phyloP scores from a whole-genome alignment of 208 protist genomes.

The Trypanosoma theileri region DNA sequence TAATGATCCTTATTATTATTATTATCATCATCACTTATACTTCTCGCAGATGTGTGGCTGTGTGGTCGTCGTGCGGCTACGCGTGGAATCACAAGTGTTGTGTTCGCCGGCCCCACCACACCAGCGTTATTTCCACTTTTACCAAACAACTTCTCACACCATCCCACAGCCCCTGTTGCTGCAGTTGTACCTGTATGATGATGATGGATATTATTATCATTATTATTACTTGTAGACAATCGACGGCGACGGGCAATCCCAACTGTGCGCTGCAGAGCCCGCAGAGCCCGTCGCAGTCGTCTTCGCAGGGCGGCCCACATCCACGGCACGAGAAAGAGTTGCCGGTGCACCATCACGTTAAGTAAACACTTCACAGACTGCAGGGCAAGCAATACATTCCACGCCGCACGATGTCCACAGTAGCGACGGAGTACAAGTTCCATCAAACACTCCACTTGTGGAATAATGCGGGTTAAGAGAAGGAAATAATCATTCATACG shows the following conservation, averaged over 20 bases:
- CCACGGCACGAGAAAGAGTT: constrained; percentile 72
- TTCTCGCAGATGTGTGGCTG: constrained; percentile 13
- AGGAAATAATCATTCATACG: too few relatives aligned
- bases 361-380: constrained; percentile 66
- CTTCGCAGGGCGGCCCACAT: constrained; percentile 46
- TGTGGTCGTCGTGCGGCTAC: constrained; percentile 44
- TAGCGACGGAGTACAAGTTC: constrained; percentile 64
- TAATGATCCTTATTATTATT: background rate
- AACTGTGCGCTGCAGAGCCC: background rate
- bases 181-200: background rate
- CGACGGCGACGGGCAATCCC: background rate
- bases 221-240: too few relatives aligned
- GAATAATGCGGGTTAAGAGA: constrained; percentile 37
- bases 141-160: background rate
- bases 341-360: constrained; percentile 56
- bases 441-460: constrained; percentile 58
- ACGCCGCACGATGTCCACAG: constrained; percentile 45
- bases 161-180: background rate
- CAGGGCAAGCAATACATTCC: constrained; percentile 61
- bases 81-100: constrained; percentile 72
- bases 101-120: constrained; percentile 35
- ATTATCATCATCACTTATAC: constrained; percentile 5
- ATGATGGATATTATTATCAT: too few relatives aligned
- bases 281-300: background rate
- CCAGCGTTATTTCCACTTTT: constrained; percentile 9